These are phyloP conservation scores for Daldinia bambusicola DNA, from an alignment of 495 filamentous ascomycete genomes.

Conservation along the genomic window DNA sequence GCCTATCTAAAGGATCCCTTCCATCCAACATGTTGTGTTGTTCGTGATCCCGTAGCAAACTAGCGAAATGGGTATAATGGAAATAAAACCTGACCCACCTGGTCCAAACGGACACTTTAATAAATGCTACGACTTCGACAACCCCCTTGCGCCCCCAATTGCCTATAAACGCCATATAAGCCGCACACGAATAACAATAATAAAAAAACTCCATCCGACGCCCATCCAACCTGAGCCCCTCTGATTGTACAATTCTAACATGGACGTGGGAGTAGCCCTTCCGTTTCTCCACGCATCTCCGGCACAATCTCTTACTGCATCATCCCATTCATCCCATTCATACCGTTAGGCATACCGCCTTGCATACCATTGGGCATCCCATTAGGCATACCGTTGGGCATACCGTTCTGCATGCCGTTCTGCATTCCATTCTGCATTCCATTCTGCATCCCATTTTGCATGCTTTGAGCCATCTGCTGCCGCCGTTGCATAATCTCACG, in stretches of 20 bases:
- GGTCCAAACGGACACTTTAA: constrained; percentile 1
- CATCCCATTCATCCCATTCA: constrained; percentile 53
- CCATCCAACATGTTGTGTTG: not conserved
- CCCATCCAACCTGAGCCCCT: not conserved
- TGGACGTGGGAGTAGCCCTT: not conserved
- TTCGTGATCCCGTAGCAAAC: constrained; percentile 20
- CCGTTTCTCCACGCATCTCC: not conserved
- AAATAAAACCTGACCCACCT: constrained; percentile 27
- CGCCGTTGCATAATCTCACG: constrained; percentile 55
- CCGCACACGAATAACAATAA: not conserved
- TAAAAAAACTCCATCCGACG: not conserved
- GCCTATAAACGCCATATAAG: constrained; percentile 27
- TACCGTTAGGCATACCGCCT: constrained; percentile 43
- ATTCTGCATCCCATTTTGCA: constrained; percentile 29
- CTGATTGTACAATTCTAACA: constrained; percentile 13
- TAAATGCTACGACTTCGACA: constrained; percentile 12
- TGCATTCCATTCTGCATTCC: too few relatives aligned
- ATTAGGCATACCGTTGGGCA: constrained; percentile 47
- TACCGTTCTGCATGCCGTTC: constrained; percentile 28
- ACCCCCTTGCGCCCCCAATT: not conserved
- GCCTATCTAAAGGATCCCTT: not conserved
- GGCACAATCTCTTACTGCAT: constrained; percentile 38
- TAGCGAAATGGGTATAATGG: constrained; percentile 38
- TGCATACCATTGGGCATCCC: constrained; percentile 35
- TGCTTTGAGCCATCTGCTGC: constrained; percentile 45